A percentile compares a stretch with the other conserved stretches of the same genome.
phyloP scores from a whole-genome alignment of 1,139 yeast genomes.

The Suhomyces wounanorum region DNA sequence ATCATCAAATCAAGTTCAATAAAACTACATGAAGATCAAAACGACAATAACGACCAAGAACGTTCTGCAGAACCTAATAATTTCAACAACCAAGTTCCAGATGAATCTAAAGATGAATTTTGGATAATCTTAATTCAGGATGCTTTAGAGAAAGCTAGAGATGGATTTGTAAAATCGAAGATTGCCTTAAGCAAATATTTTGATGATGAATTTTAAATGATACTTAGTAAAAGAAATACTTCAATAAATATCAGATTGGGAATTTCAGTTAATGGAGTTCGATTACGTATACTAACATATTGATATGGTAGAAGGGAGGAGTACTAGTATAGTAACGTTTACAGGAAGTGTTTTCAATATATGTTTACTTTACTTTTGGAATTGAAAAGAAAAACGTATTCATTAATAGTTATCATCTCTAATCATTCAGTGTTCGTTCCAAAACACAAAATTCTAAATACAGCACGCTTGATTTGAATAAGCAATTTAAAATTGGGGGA shows the following conservation, averaged over 20 bases:
- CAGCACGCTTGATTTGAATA: conserved; percentile 31
- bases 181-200: conserved; percentile 60
- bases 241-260: neutral
- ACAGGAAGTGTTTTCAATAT: too few species aligned
- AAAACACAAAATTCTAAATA: conserved; percentile 50
- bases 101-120: conserved; percentile 35
- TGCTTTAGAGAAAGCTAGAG: conserved; percentile 59
- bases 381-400: neutral
- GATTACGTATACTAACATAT: neutral
- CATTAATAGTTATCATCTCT: too few species aligned
- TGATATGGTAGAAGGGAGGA: too few species aligned
- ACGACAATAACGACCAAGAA: conserved; percentile 10
- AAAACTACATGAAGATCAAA: conserved; percentile 5
- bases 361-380: too few species aligned
- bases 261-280: neutral
- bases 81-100: conserved; percentile 12
- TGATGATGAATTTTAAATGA: conserved; percentile 44
- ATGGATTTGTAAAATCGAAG: conserved; percentile 58
- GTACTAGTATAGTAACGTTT: neutral
- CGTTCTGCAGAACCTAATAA: conserved; percentile 3
- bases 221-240: neutral
- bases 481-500: conserved; percentile 33
- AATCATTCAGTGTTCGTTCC: conserved; percentile 16
- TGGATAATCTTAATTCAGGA: conserved; percentile 55
- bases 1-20: neutral